phyloP scores from a whole-genome alignment of 257 asterid genomes.

The Scutellaria galericulata region DNA sequence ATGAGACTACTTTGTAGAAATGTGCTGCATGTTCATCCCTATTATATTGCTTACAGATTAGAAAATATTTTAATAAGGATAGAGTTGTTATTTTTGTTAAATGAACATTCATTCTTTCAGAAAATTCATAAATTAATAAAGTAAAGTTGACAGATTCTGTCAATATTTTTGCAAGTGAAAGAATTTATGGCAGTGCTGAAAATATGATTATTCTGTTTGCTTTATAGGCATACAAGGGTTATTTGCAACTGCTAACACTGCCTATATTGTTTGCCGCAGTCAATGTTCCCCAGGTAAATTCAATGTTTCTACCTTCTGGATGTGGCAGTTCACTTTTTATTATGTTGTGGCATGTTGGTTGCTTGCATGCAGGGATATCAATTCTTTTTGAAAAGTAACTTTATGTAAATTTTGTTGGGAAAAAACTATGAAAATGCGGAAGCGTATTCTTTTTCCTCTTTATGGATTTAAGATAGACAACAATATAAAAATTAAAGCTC shows the following conservation, averaged over 20 bases:
- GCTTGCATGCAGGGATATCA: constrained; percentile 13
- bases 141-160: constrained; percentile 7
- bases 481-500: too few relatives aligned
- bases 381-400: constrained; percentile 10
- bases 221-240: constrained; percentile 64
- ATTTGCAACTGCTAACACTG: constrained; percentile 69
- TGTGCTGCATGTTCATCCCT: neutral
- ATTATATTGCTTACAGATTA: neutral
- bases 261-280: constrained; percentile 65
- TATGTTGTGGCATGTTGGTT: constrained; percentile 28
- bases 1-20: neutral
- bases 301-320: constrained; percentile 14
- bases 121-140: neutral
- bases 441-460: too few relatives aligned
- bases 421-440: too few relatives aligned
- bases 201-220: constrained; percentile 25
- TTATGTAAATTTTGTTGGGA: neutral
- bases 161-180: constrained; percentile 16
- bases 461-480: too few relatives aligned
- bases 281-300: constrained; percentile 76
- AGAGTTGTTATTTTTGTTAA: neutral
- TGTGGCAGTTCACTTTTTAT: constrained; percentile 23
- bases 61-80: constrained; percentile 5
- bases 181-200: constrained; percentile 33
- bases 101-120: constrained; percentile 1